Percentiles rank a stretch among this genome's conserved stretches.
phyloP scores from a whole-genome alignment of 1,139 yeast species.

The Saccharomyces hybrid region DNA sequence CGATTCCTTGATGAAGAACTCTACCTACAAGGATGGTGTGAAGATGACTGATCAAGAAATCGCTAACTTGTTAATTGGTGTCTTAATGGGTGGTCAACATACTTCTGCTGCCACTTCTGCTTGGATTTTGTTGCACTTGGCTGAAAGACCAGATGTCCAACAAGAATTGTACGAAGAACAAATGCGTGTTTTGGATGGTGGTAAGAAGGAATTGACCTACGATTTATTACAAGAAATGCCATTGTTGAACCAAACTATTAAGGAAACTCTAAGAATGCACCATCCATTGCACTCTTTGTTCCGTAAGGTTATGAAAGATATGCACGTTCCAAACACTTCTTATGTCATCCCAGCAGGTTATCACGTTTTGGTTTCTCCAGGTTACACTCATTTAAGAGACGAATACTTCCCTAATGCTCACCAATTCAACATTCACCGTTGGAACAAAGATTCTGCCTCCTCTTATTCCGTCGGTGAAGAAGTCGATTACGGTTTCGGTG shows the following conservation, averaged over 20 bases:
- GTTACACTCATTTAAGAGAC: slow-evolving; percentile 74
- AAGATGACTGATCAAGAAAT: slow-evolving; percentile 93
- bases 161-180: slow-evolving; percentile 75
- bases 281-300: slow-evolving; percentile 94
- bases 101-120: slow-evolving; percentile 95
- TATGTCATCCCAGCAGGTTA: slow-evolving; percentile 86
- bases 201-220: slow-evolving; percentile 57
- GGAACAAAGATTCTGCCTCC: slow-evolving; percentile 53
- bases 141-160: slow-evolving; percentile 76
- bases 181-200: slow-evolving; percentile 50
- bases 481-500: slow-evolving; percentile 93
- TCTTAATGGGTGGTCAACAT: slow-evolving; percentile 99
- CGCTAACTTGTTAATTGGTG: slow-evolving; percentile 88
- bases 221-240: slow-evolving; percentile 81
- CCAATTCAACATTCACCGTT: slow-evolving; percentile 76
- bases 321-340: slow-evolving; percentile 73
- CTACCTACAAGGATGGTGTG: slow-evolving; percentile 88
- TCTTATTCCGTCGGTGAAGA: slow-evolving; percentile 40
- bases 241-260: slow-evolving; percentile 70
- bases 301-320: slow-evolving; percentile 76
- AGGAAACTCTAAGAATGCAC: slow-evolving; percentile 91
- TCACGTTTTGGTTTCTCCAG: slow-evolving; percentile 88
- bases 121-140: slow-evolving; percentile 88
- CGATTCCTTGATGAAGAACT: slow-evolving; percentile 74
- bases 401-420: slow-evolving; percentile 69